Evolutionary conservation across 768 basidiomycete species (phyloP).

Genomic region (Hemileccinum impolitum): DNA sequence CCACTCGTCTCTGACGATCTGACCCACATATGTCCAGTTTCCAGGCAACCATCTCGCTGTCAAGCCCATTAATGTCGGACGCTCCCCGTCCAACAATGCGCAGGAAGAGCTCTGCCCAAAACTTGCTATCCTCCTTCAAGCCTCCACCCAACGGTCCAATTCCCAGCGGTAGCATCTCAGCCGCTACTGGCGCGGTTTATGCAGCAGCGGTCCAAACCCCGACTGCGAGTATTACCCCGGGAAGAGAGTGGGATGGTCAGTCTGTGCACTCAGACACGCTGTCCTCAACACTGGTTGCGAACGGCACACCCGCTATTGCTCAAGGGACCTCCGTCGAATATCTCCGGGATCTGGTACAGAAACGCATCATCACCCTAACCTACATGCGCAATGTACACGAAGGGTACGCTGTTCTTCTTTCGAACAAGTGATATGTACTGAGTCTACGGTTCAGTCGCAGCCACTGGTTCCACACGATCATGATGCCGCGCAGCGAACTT

Average conservation of each 20-base stretch:
- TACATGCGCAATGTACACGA: constrained; percentile 85
- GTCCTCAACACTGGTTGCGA: constrained; percentile 37
- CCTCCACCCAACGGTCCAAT: constrained; percentile 22
- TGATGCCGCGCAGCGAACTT: constrained; percentile 70
- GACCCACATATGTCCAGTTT: constrained; percentile 16
- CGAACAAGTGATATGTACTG: background rate
- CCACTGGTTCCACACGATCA: constrained; percentile 87
- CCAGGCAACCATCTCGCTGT: constrained; percentile 13
- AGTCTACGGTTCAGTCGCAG: constrained; percentile 48
- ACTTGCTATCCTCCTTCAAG: constrained; percentile 75
- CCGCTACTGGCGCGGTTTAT: constrained; percentile 38
- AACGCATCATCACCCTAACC: constrained; percentile 80
- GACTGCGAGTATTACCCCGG: constrained; percentile 36
- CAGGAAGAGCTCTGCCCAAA: constrained; percentile 83
- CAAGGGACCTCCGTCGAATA: constrained; percentile 77
- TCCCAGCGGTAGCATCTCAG: constrained; percentile 33
- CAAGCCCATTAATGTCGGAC: constrained; percentile 30
- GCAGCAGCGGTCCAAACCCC: constrained; percentile 34
- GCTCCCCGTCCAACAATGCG: constrained; percentile 60
- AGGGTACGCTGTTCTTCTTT: constrained; percentile 52
- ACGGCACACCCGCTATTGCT: constrained; percentile 27
- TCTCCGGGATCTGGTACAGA: constrained; percentile 75
- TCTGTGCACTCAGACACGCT: constrained; percentile 52
- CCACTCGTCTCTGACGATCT: constrained; percentile 4
- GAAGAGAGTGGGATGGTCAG: constrained; percentile 72